Evolutionary conservation across 371 early-diverging fungal genomes (phyloP).

Genomic region (Mortierella sp.): DNA sequence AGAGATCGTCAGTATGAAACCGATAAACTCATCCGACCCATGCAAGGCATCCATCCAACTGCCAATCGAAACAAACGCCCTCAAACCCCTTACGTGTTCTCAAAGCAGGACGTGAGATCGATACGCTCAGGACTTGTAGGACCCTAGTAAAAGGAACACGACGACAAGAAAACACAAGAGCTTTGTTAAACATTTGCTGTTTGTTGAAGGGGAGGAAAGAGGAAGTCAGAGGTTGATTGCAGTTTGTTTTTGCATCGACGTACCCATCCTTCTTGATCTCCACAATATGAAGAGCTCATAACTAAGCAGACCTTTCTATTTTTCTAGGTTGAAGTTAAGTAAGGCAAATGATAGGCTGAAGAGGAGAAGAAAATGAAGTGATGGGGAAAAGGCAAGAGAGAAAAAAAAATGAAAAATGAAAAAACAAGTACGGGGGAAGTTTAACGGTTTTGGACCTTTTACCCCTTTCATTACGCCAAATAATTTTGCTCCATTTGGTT

Average conservation of each 20-base stretch:
- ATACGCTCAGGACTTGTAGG: conserved; percentile 10
- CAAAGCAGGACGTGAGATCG: conserved; percentile 22
- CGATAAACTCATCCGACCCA: too few species aligned
- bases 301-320: neutral
- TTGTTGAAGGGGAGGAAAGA: too few species aligned
- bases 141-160: neutral
- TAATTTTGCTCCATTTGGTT: conserved; percentile 4
- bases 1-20: neutral
- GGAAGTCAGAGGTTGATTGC: too few species aligned
- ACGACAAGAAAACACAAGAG: neutral
- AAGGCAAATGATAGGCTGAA: too few species aligned
- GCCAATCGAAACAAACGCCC: too few species aligned
- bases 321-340: too few species aligned
- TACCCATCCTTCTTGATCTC: conserved; percentile 20
- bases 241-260: too few species aligned
- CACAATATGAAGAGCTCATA: conserved; percentile 13
- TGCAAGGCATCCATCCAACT: too few species aligned
- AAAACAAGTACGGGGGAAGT: neutral
- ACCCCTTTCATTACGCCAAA: neutral
- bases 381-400: too few species aligned
- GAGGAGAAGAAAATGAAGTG: too few species aligned
- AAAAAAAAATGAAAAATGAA: neutral
- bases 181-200: too few species aligned
- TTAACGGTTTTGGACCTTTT: too few species aligned
- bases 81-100: conserved; percentile 15